Evolutionary conservation across 1,139 yeast genomes (phyloP), one percentile per base, ranked within the genome.

Genomic region (Scheffersomyces segobiensis): DNA sequence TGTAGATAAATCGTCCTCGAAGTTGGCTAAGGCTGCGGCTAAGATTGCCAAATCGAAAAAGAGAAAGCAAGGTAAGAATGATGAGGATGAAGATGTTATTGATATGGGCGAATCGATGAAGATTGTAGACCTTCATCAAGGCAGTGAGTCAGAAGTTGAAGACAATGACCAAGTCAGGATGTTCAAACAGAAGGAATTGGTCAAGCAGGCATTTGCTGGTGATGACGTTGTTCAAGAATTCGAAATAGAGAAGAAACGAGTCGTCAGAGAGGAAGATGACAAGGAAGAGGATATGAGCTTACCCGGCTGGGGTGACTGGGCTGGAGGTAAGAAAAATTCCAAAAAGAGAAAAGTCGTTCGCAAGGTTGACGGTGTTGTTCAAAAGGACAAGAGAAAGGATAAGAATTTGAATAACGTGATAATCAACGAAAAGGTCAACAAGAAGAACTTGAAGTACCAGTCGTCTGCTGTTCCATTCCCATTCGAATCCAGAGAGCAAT

Each of bases 281-380:
- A 83, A 91, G 70, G 93, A 88, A 66, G 88, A 89, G 61, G 97
- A 93, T 70, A 76, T 88, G 56, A 89, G 97, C 0, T 75, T 93
- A 55, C 98, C 98, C 3, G 99, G 99, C 2, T 95, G 99, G 98
- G 95, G 95, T 54, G 89, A 84, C 59, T 90, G 96, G 95, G 87
- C 89, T 3, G 88, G 89, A 50, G 88, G 85, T 19, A 78, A 76
- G 53, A 80, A 81, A 57, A 81, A 81, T 58, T 77, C 80, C 67
- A 84, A 87, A 68, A 87, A 87, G 74, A 80, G 83, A 67, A 88
- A 87, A 71, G 81, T 89, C 59, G 81, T 88, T 20, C 84, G 88
- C 61, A 89, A 86, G 63, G 76, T 88, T 49, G 86, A 87, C 69
- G 98, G 98, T 53, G 87, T 91, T 59, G 87, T 82, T 39, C 82